Percentiles rank a stretch among this genome's conserved stretches.
These are phyloP conservation scores for Kluyveromyces aestuarii DNA, from an alignment of 805 yeast species.

Conservation along the genomic window DNA sequence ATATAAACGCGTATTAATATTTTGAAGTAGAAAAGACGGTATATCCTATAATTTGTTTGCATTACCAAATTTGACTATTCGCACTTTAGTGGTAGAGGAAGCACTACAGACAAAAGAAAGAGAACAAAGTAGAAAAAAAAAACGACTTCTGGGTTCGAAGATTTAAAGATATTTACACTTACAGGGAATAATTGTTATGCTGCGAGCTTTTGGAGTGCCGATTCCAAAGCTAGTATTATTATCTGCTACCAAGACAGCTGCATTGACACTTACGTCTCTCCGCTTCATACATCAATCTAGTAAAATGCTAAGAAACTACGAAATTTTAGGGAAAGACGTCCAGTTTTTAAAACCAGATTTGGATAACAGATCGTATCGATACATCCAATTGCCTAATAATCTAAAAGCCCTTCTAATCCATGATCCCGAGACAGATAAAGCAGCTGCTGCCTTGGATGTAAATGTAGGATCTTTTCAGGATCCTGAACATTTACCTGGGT, in stretches of 20 bases:
- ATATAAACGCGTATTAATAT: too few relatives aligned
- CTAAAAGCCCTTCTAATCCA: constrained; percentile 54
- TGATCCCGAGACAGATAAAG: constrained; percentile 61
- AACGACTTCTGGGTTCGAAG: neutral
- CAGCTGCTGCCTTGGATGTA: constrained; percentile 75
- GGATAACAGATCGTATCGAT: constrained; percentile 72
- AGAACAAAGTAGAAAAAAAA: neutral
- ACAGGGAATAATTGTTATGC: neutral
- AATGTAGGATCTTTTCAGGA: constrained; percentile 71
- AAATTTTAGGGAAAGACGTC: constrained; percentile 8
- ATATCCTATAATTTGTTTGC: too few relatives aligned
- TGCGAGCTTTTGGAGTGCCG: neutral
- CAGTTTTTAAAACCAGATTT: constrained; percentile 34
- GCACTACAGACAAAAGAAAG: neutral
- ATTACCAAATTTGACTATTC: too few relatives aligned
- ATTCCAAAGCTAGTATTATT: neutral
- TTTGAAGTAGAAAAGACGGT: too few relatives aligned
- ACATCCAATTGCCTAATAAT: constrained; percentile 49
- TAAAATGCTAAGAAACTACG: constrained; percentile 4
- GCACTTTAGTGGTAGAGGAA: too few relatives aligned
- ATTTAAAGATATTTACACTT: too few relatives aligned
- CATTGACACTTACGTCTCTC: neutral
- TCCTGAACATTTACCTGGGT: constrained; percentile 52
- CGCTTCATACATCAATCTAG: neutral
- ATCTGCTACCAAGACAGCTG: neutral